These are phyloP conservation scores for Mucor indicus DNA, from an alignment of 371 early-diverging fungal species.

Conservation along the genomic window DNA sequence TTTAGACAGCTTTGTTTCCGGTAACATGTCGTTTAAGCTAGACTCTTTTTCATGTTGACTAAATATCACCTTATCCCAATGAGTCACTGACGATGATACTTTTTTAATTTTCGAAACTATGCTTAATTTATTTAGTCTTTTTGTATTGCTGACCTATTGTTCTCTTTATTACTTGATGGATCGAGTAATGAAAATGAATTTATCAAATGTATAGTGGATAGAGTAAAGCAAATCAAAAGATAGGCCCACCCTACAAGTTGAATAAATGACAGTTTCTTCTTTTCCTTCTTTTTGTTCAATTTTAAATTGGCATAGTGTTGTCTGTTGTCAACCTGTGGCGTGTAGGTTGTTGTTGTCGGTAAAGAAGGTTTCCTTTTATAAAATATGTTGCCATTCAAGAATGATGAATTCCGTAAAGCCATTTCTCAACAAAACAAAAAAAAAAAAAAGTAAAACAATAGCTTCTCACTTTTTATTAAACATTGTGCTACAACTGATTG, in stretches of 20 bases:
- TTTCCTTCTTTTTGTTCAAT: slow-evolving; percentile 2
- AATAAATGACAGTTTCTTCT: slow-evolving; percentile 13
- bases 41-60: slow-evolving; percentile 5
- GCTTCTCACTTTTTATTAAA: too few species aligned
- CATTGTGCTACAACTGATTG: too few species aligned
- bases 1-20: slow-evolving; percentile 24
- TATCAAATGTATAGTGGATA: slow-evolving; percentile 31
- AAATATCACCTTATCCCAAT: slow-evolving; percentile 8
- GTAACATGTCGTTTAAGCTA: slow-evolving; percentile 14
- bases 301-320: neutral
- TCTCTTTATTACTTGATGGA: neutral
- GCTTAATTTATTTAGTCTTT: too few species aligned
- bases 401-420: too few species aligned
- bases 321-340: slow-evolving; percentile 1
- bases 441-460: too few species aligned
- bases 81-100: too few species aligned
- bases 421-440: too few species aligned
- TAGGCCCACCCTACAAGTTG: slow-evolving; percentile 26
- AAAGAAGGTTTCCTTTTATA: slow-evolving; percentile 36
- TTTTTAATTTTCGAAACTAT: too few species aligned
- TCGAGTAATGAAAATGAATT: slow-evolving; percentile 6
- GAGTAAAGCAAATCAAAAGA: slow-evolving; percentile 19
- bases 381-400: slow-evolving; percentile 6
- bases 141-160: too few species aligned
- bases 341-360: slow-evolving; percentile 25